Base-by-base conservation (phyloP, 1,139 yeast species). In the Suhomyces taliae region DNA sequence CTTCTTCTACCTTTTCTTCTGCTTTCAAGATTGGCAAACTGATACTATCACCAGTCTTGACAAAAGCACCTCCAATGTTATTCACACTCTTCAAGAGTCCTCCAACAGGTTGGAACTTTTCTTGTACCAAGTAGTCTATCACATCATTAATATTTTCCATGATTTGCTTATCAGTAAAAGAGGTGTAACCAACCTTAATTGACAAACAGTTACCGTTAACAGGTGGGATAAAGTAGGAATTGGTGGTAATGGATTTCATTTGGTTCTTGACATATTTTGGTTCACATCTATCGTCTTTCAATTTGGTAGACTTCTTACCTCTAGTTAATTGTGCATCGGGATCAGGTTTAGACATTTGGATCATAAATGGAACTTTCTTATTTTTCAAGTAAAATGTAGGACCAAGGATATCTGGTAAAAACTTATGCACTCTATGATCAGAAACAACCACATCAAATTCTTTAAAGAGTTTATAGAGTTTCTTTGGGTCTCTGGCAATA, bases 401-500 rank as follows among this genome's bases (percentile, higher is more conserved):
- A 0, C 87, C 86, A 39, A 86, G 64, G 0, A 83, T 64, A 7
- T 67, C 68, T 0, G 87, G 87, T 35, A 86, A 65, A 31, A 81
- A 67, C 53, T 79, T 81, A 54, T 82, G 82, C 3, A 85, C 76
- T 49, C 91, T 67, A 48, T 81, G 78, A 63, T 87, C 93, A 6
- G 85, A 81, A 12, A 86, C 72, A 2, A 86, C 72, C n/a, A 83
- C 53, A 57, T 85, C 93, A 58, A 76, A 82, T 40, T 85, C 88
- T 50, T 78, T 78, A 57, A 69, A 82, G 2, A 84, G 53, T 43
- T 73, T 74, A 44, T 69, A 68, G 35, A 77, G 55, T n/a, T 71
- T 66, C 49, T 73, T 77, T 2, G 75, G 66, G 43, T 76, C 78
- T 39, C 67, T 68, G 26, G 77, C 69, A 32, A 80, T 61, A 36